phyloP scores from a whole-genome alignment of 805 yeast genomes.

The Candida succiphila region DNA sequence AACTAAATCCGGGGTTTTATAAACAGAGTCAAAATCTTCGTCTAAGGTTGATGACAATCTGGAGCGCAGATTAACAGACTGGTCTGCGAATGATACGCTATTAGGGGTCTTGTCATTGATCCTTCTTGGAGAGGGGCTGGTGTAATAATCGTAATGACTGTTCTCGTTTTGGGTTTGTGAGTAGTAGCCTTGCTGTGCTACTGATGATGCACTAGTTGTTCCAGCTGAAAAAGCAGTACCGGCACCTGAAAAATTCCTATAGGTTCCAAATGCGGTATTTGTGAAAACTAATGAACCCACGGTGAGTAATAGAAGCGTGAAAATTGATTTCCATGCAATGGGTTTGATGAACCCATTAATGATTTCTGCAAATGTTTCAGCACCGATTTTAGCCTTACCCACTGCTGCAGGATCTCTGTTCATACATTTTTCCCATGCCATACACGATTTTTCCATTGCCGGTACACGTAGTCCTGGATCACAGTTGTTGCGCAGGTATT shows the following conservation, averaged over 20 bases:
- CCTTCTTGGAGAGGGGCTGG: not conserved
- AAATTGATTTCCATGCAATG: slow-evolving; percentile 59
- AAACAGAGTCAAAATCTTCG: no score
- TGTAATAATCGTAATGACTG: not conserved
- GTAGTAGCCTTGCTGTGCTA: not conserved
- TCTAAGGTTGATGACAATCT: no score
- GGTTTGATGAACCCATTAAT: slow-evolving; percentile 67
- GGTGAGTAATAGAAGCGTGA: slow-evolving; percentile 33
- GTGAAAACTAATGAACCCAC: slow-evolving; percentile 44
- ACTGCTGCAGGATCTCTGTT: slow-evolving; percentile 54
- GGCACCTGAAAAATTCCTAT: slow-evolving; percentile 19
- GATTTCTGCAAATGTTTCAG: slow-evolving; percentile 76
- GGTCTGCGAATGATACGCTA: no score
- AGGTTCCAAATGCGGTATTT: slow-evolving; percentile 36
- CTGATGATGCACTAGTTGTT: not conserved
- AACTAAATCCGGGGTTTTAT: not conserved
- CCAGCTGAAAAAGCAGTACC: not conserved
- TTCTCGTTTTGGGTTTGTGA: not conserved
- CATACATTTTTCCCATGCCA: slow-evolving; percentile 76
- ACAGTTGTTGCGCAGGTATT: slow-evolving; percentile 68
- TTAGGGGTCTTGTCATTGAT: not conserved
- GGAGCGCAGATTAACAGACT: no score
- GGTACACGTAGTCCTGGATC: slow-evolving; percentile 57
- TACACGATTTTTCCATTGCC: slow-evolving; percentile 60
- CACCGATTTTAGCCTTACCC: slow-evolving; percentile 59